Percentiles rank a stretch among this genome's conserved stretches.
phyloP scores from a whole-genome alignment of 164 flowering plant species.

The Hamamelis virginiana region DNA sequence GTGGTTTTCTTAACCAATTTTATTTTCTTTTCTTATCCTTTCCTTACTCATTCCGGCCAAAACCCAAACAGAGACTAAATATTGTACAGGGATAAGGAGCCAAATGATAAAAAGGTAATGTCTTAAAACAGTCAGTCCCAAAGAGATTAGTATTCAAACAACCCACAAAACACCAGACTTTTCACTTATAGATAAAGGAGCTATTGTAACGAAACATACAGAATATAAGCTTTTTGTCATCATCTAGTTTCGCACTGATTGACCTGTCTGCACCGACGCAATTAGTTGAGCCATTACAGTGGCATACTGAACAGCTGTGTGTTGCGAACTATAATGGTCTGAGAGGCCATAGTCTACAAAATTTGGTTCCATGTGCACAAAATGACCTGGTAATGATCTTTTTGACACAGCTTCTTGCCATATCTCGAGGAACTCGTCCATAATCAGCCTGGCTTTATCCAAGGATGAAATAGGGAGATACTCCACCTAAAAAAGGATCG shows the following conservation, averaged over 20 bases:
- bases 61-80: too few relatives aligned
- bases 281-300: conserved; percentile 65
- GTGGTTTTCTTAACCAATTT: too few relatives aligned
- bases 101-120: too few relatives aligned
- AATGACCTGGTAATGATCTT: conserved; percentile 83
- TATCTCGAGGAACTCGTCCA: conserved; percentile 77
- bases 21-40: too few relatives aligned
- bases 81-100: too few relatives aligned
- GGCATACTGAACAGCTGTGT: conserved; percentile 87
- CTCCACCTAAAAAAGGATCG: conserved; percentile 61
- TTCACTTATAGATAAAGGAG: too few relatives aligned
- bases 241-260: conserved; percentile 48
- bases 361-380: conserved; percentile 70
- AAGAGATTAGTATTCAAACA: too few relatives aligned
- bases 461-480: conserved; percentile 87
- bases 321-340: conserved; percentile 71
- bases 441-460: conserved; percentile 63
- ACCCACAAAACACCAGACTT: too few relatives aligned
- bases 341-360: conserved; percentile 72
- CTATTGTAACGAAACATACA: not conserved
- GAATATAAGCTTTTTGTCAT: not conserved
- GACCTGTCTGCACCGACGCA: conserved; percentile 55
- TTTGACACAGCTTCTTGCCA: conserved; percentile 77
- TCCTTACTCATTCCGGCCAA: too few relatives aligned
- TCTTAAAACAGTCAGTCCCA: too few relatives aligned